Base-by-base conservation (phyloP, 2,329 filamentous ascomycete species). In the Remersonia thermophila region DNA sequence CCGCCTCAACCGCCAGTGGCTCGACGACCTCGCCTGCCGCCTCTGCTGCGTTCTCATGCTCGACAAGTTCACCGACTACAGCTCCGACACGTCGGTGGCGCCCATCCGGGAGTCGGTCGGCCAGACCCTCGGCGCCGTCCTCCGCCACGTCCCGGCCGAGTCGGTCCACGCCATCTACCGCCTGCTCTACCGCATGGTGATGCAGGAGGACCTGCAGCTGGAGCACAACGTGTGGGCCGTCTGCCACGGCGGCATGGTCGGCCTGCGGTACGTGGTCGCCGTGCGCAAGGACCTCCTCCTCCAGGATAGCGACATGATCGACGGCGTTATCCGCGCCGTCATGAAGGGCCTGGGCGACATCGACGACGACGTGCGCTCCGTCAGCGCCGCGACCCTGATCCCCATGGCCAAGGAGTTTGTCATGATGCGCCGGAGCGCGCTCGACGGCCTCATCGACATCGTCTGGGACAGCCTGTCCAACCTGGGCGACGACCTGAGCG, bases 391-490 rank as follows among this genome's bases (percentile, higher is more conserved):
- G n/a, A 98, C 93, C 0, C 64, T 98, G 30, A 91, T 96, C 33
- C 91, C 91, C 1, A 94, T 98, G 59, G 87, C 89, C 4, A 81
- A 89, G 54, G 91, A 98, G 52, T 93, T 96, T 50, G 87, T 96
- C 47, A 78, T 77, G 27, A 74, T 93, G 56, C 80, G 89, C 12
- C 81, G 85, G 12, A 69, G 69, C 25, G 78, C 84, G 30, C 68
- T 98, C 23, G 78, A 87, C 43, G 70, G 73, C 20, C 73, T 98
- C 27, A 93, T 95, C 57, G 80, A 83, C 53, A 93, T 96, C 40
- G 87, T 98, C 18, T 98, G 91, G 91, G 83, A 93, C 52, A 96
- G 91, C 62, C 67, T 98, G 16, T 93, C 89, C 3, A 93, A 93
- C 54, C 67, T 98, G n/a, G 87, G 89, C 46, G 91, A 98, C 54